Conservation (phyloP, 305 asterid genomes). For the Solanum hybrid region DNA sequence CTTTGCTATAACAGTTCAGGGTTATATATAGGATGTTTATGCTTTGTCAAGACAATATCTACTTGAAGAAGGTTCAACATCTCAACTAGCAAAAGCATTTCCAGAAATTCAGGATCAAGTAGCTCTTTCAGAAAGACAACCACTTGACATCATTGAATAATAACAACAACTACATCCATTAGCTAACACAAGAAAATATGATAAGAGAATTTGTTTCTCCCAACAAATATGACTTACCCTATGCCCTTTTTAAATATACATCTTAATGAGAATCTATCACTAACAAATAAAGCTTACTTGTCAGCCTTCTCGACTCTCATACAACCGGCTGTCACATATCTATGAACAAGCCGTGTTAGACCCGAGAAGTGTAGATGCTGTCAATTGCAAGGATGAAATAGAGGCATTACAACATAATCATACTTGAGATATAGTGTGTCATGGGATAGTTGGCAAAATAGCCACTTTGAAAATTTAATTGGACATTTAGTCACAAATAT, state of each 20-base stretch:
- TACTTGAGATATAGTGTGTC: neutral
- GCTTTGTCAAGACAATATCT: neutral
- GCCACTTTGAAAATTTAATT: neutral
- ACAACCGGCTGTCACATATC: neutral
- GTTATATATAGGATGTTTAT: neutral
- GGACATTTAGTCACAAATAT: neutral
- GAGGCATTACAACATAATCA: neutral
- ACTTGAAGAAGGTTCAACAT: neutral
- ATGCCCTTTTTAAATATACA: neutral
- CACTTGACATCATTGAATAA: neutral
- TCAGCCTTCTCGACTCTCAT: neutral
- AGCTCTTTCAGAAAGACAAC: neutral
- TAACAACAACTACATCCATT: neutral
- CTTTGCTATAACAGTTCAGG: neutral
- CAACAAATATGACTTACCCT: neutral
- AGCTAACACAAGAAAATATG: neutral
- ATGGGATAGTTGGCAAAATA: neutral
- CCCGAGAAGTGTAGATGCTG: neutral
- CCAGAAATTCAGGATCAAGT: neutral
- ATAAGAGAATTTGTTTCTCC: neutral
- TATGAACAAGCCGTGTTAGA: neutral
- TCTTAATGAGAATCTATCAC: neutral
- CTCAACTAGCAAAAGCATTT: neutral
- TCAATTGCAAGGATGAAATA: neutral
- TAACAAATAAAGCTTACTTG: neutral